phyloP scores from a whole-genome alignment of 768 basidiomycete species.

The Lactifluus hygrophoroides region DNA sequence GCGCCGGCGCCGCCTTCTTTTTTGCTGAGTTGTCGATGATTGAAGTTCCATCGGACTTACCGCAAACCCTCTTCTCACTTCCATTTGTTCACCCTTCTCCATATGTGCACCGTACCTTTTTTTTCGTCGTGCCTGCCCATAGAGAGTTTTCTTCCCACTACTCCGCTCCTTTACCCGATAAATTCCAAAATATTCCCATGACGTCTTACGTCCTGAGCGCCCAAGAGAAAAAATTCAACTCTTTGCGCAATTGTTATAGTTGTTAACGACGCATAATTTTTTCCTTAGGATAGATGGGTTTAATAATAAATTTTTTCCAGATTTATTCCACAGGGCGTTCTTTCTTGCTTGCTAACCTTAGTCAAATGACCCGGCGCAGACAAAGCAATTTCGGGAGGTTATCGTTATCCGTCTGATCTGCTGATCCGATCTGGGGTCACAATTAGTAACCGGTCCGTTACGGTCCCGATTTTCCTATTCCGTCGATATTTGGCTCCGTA shows the following conservation, averaged over 20 bases:
- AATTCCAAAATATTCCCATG: not conserved
- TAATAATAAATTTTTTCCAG: not conserved
- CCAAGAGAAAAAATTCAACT: not conserved
- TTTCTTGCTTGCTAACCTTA: not conserved
- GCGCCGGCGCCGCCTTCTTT: not conserved
- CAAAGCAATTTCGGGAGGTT: not conserved
- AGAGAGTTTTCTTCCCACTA: not conserved
- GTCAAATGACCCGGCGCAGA: not conserved
- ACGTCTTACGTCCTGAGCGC: constrained; percentile 2
- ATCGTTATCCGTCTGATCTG: not conserved
- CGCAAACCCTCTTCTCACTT: not conserved
- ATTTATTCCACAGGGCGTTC: too few relatives aligned
- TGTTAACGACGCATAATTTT: not conserved
- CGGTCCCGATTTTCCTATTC: not conserved
- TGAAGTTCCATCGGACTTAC: not conserved
- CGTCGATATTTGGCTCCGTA: not conserved
- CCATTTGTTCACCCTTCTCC: not conserved
- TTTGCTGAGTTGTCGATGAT: not conserved
- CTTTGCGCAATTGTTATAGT: not conserved
- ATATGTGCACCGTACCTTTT: not conserved
- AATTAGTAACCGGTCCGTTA: not conserved
- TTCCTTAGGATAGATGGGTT: not conserved
- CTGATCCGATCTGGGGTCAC: not conserved
- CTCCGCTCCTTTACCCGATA: not conserved
- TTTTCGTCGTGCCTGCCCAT: not conserved